These are phyloP conservation scores for Periconia macrospinosa DNA, from an alignment of 2,329 filamentous ascomycete genomes.

Conservation along the genomic window DNA sequence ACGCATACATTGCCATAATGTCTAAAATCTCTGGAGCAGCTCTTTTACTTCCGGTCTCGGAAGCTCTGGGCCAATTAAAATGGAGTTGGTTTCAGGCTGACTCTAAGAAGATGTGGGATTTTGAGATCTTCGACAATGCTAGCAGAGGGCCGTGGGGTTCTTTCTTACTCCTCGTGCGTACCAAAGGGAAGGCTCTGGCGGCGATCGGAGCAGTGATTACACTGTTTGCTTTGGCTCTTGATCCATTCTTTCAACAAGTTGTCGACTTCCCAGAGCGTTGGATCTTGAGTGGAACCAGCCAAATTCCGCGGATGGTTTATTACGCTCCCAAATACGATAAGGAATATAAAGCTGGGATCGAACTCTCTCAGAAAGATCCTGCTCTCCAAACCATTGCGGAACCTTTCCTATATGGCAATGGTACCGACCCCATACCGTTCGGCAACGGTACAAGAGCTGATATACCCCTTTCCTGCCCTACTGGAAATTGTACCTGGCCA, in stretches of 20 bases:
- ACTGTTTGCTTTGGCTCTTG: slow-evolving; percentile 18
- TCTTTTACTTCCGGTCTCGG: slow-evolving; percentile 27
- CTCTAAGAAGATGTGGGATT: slow-evolving; percentile 37
- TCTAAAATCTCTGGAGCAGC: slow-evolving; percentile 33
- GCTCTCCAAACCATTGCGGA: slow-evolving; percentile 2
- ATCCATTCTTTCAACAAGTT: slow-evolving; percentile 39
- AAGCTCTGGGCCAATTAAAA: slow-evolving; percentile 38
- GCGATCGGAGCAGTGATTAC: slow-evolving; percentile 27
- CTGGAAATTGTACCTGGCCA: slow-evolving; percentile 34
- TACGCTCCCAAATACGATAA: slow-evolving; percentile 9
- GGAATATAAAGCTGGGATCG: background rate
- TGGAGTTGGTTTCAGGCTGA: slow-evolving; percentile 37
- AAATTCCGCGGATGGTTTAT: slow-evolving; percentile 9
- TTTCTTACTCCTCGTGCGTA: slow-evolving; percentile 16
- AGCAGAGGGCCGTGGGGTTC: slow-evolving; percentile 31
- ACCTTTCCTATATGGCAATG: slow-evolving; percentile 20
- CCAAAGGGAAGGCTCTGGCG: slow-evolving; percentile 22
- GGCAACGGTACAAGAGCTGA: slow-evolving; percentile 28
- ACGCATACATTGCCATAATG: slow-evolving; percentile 29
- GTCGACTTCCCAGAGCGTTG: slow-evolving; percentile 27
- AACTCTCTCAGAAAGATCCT: background rate
- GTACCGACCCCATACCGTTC: slow-evolving; percentile 17
- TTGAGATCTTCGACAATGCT: slow-evolving; percentile 40
- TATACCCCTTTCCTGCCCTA: slow-evolving; percentile 29
- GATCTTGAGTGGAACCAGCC: too few relatives aligned